These are phyloP conservation scores for Alternaria burnsii DNA, from an alignment of 2,329 filamentous ascomycete genomes.

Conservation along the genomic window DNA sequence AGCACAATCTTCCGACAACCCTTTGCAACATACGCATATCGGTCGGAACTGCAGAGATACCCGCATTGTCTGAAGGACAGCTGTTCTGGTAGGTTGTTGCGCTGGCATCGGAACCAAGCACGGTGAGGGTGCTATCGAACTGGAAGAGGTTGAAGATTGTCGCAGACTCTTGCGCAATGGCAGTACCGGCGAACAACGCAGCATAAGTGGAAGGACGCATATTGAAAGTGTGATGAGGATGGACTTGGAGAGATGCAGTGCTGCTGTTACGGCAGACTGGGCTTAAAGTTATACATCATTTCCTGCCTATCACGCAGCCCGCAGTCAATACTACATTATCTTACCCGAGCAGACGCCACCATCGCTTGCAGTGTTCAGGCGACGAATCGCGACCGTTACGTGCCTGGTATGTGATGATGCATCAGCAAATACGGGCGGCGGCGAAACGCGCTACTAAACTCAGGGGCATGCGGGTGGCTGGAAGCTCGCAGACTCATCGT, in stretches of 20 bases:
- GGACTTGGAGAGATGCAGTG: neutral
- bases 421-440: conserved; percentile 10
- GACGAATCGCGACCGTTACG: conserved; percentile 6
- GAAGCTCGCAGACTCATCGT: neutral
- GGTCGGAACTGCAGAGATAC: conserved; percentile 20
- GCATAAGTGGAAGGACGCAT: conserved; percentile 31
- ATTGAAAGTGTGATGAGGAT: neutral
- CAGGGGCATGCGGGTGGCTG: conserved; percentile 9
- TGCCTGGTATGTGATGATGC: conserved; percentile 11
- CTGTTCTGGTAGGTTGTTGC: conserved; percentile 35
- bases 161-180: conserved; percentile 28
- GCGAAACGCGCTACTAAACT: conserved; percentile 9
- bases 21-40: conserved; percentile 1
- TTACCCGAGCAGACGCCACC: neutral
- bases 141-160: conserved; percentile 27
- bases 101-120: conserved; percentile 29
- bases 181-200: conserved; percentile 28
- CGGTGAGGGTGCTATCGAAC: conserved; percentile 25
- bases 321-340: neutral
- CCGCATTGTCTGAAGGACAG: conserved; percentile 21
- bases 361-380: conserved; percentile 1
- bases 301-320: neutral
- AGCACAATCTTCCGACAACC: neutral
- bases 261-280: neutral
- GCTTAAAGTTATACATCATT: neutral